Evolutionary conservation across 1,284 basidiomycete genomes (phyloP).

Genomic region (Coriolopsis trogii): DNA sequence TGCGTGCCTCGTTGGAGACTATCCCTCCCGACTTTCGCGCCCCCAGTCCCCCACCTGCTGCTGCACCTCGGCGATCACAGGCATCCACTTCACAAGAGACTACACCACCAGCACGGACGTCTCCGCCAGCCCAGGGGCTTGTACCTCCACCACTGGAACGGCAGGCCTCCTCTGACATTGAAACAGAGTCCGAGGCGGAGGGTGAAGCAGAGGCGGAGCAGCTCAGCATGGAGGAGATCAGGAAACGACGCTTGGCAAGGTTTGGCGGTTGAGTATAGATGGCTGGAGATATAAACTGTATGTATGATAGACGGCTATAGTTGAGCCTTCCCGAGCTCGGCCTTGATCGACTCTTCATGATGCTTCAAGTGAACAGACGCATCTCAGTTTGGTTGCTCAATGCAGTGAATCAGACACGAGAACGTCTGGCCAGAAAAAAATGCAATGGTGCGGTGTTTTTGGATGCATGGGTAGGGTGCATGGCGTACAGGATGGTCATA

Average conservation of each 20-base stretch:
- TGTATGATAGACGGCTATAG: no score
- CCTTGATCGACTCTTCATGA: no score
- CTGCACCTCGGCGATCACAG: slow-evolving; percentile 21
- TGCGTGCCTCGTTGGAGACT: slow-evolving; percentile 79
- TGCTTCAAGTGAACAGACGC: no score
- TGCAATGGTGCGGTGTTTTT: slow-evolving; percentile 24
- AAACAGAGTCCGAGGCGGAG: slow-evolving; percentile 34
- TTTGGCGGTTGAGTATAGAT: slow-evolving; percentile 57
- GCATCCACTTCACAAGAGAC: no score
- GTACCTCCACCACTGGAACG: slow-evolving; percentile 18
- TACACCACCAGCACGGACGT: slow-evolving; percentile 12
- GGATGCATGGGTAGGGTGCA: slow-evolving; percentile 31
- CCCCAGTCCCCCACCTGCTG: slow-evolving; percentile 32
- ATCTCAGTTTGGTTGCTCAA: no score
- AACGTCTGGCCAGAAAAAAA: slow-evolving; percentile 10
- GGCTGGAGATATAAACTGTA: no score
- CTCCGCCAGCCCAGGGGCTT: no score
- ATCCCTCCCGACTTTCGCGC: slow-evolving; percentile 57
- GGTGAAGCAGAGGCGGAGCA: slow-evolving; percentile 34
- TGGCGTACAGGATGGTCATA: slow-evolving; percentile 36
- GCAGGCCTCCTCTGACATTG: slow-evolving; percentile 25
- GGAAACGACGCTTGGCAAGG: slow-evolving; percentile 72
- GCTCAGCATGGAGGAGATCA: slow-evolving; percentile 76
- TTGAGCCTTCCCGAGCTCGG: no score
- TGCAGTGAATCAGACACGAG: background rate